These are phyloP conservation scores for Microbotryum scabiosae DNA, from an alignment of 1,284 basidiomycete genomes.

Conservation along the genomic window DNA sequence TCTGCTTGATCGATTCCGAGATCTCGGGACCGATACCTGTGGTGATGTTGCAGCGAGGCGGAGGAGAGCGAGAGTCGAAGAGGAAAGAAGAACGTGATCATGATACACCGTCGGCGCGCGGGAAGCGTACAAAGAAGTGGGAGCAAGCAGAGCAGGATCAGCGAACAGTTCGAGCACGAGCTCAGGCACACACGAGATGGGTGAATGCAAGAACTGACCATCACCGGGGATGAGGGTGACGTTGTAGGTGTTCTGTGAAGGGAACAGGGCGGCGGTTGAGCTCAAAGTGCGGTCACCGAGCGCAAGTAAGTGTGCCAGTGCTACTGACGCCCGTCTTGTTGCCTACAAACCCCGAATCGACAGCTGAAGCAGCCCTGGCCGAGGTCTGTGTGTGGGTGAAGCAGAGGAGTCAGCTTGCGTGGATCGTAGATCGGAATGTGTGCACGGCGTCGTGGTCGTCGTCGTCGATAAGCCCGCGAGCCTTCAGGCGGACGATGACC, in stretches of 20 bases:
- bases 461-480: too few species aligned
- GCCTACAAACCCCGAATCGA: conserved; percentile 64
- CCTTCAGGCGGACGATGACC: too few species aligned
- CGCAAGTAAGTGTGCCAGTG: background rate
- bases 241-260: conserved; percentile 49
- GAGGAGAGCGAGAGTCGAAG: background rate
- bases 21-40: conserved; percentile 98
- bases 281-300: background rate
- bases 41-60: background rate
- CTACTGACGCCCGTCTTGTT: conserved; percentile 62
- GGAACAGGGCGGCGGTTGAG: background rate
- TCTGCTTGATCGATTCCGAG: conserved; percentile 87
- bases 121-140: conserved; percentile 31
- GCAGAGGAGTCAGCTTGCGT: background rate
- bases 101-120: conserved; percentile 32
- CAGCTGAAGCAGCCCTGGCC: conserved; percentile 3
- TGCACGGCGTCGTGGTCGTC: too few species aligned
- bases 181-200: background rate
- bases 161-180: background rate
- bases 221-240: conserved; percentile 89
- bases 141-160: background rate
- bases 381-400: background rate
- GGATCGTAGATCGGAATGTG: too few species aligned
- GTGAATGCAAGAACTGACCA: conserved; percentile 49
- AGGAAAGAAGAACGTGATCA: conserved; percentile 20